A percentile compares a stretch with the other conserved stretches of the same genome.
Conservation (phyloP, 192 early-diverging fungal genomes). For the Coemansia asiatica region DNA sequence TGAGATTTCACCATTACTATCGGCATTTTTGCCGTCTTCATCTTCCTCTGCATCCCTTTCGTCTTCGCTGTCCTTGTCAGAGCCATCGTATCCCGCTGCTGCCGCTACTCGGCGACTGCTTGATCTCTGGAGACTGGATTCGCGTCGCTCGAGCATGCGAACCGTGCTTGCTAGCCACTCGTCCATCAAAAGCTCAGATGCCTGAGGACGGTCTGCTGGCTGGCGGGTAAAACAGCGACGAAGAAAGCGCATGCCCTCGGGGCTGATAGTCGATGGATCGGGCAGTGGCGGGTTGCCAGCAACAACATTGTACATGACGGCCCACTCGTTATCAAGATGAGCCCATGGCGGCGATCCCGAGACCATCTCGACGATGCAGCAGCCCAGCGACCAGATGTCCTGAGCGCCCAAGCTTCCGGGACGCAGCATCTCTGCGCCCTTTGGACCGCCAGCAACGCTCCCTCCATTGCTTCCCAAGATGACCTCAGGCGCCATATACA, state of each 20-base stretch:
- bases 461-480: constrained; percentile 76
- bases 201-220: constrained; percentile 68
- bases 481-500: constrained; percentile 72
- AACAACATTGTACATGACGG: constrained; percentile 89
- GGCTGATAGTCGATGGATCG: constrained; percentile 63
- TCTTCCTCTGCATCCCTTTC: neutral
- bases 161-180: constrained; percentile 64
- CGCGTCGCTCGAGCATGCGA: constrained; percentile 26
- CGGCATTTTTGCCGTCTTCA: neutral
- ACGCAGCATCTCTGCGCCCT: constrained; percentile 15
- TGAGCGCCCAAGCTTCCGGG: constrained; percentile 59
- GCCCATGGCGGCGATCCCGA: constrained; percentile 88
- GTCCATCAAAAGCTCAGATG: constrained; percentile 71
- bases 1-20: neutral
- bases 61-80: neutral
- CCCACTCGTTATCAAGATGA: constrained; percentile 90
- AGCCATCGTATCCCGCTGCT: neutral
- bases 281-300: constrained; percentile 77
- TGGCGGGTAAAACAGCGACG: constrained; percentile 75
- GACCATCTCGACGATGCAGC: constrained; percentile 88
- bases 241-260: constrained; percentile 73
- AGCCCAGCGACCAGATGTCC: constrained; percentile 93
- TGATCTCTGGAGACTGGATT: constrained; percentile 10
- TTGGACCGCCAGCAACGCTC: constrained; percentile 19
- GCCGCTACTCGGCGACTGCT: neutral